These are phyloP conservation scores for Neonectria neomacrospora DNA, from an alignment of 2,329 filamentous ascomycete genomes.

Conservation along the genomic window DNA sequence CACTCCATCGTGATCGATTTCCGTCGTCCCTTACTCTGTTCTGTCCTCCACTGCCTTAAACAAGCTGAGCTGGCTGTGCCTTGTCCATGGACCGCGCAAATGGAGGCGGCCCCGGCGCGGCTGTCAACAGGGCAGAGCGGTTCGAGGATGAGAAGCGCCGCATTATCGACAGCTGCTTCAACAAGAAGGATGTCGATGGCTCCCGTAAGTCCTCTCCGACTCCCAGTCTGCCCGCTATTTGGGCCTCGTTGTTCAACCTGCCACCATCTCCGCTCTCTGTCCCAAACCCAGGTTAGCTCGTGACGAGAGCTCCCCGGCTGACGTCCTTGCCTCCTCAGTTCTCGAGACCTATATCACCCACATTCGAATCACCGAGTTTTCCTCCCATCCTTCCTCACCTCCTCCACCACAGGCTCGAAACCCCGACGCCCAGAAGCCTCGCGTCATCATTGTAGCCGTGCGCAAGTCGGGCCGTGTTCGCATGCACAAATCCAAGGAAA, in stretches of 20 bases:
- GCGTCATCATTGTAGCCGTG: conserved; percentile 93
- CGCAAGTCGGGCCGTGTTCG: conserved; percentile 91
- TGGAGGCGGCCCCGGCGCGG: conserved; percentile 50
- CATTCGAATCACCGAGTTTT: conserved; percentile 90
- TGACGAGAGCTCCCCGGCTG: conserved; percentile 21
- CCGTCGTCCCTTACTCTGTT: conserved; percentile 6
- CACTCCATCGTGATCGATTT: conserved; percentile 37
- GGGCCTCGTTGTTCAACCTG: background rate
- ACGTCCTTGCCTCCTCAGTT: conserved; percentile 41
- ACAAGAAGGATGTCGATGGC: conserved; percentile 87
- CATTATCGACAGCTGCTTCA: conserved; percentile 95
- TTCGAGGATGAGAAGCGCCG: conserved; percentile 97
- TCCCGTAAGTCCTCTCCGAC: conserved; percentile 70
- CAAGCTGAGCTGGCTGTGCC: conserved; percentile 10
- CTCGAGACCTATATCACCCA: conserved; percentile 97
- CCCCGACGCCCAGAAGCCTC: conserved; percentile 82
- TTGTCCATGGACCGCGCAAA: conserved; percentile 54
- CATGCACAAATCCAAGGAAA: conserved; percentile 97
- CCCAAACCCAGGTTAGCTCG: background rate
- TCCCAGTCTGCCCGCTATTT: conserved; percentile 10
- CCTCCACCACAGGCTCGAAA: conserved; percentile 81
- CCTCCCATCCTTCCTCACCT: conserved; percentile 82
- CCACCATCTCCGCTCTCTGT: background rate
- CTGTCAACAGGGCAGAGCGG: conserved; percentile 72
- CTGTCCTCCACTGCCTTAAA: background rate